Conservation (phyloP, 1,284 basidiomycete species). For the Microbotryum scabiosae region DNA sequence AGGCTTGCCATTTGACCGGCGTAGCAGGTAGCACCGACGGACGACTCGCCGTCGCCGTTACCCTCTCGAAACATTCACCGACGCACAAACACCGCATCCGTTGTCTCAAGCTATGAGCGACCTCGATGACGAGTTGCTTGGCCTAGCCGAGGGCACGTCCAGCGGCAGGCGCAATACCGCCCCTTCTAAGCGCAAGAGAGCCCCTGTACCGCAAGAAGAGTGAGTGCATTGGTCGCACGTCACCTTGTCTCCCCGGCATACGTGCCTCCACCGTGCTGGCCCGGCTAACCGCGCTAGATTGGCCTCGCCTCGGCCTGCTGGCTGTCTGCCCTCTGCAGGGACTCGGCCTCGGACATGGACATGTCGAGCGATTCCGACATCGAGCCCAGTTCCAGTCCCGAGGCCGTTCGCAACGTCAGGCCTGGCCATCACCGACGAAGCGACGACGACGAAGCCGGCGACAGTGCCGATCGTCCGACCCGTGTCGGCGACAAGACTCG, state of each 20-base stretch:
- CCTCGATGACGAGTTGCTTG: slow-evolving; percentile 42
- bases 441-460: slow-evolving; percentile 9
- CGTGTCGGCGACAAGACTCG: neutral
- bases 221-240: slow-evolving; percentile 1
- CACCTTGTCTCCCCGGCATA: neutral
- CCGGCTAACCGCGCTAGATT: neutral
- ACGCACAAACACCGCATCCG: no score
- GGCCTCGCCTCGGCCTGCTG: neutral
- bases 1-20: no score
- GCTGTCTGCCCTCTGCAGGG: slow-evolving; percentile 25
- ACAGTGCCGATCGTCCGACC: slow-evolving; percentile 5
- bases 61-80: no score
- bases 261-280: neutral
- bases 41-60: no score
- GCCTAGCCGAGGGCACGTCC: slow-evolving; percentile 40
- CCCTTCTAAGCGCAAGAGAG: slow-evolving; percentile 22
- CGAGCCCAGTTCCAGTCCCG: slow-evolving; percentile 33
- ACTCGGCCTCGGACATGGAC: slow-evolving; percentile 32
- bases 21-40: no score
- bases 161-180: slow-evolving; percentile 35
- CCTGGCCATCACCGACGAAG: neutral
- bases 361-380: slow-evolving; percentile 34
- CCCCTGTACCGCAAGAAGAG: slow-evolving; percentile 9
- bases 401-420: slow-evolving; percentile 28
- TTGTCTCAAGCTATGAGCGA: slow-evolving; percentile 19